phyloP scores from a whole-genome alignment of 805 yeast species.

The Starmerella tilneyi region DNA sequence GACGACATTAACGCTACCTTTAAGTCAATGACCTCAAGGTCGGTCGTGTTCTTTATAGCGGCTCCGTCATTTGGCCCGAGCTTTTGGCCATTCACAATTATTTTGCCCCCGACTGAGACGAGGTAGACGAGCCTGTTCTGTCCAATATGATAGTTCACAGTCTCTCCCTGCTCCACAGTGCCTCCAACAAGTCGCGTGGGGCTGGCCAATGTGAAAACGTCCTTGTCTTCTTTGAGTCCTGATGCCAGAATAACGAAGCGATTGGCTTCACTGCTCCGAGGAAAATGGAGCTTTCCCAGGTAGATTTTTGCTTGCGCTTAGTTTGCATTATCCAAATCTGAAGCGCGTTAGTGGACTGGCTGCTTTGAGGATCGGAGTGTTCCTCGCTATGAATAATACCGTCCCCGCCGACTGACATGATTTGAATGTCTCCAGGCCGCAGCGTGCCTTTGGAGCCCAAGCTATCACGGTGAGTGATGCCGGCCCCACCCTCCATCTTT shows the following conservation, averaged over 20 bases:
- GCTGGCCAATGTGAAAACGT: constrained; percentile 1
- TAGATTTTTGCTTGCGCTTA: constrained; percentile 7
- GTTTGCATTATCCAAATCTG: constrained; percentile 21
- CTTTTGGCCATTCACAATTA: constrained; percentile 5
- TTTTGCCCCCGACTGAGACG: not conserved
- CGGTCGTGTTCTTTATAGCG: not conserved
- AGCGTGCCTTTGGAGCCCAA: constrained; percentile 14
- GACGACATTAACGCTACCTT: not conserved
- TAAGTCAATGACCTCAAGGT: not conserved
- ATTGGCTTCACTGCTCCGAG: constrained; percentile 8
- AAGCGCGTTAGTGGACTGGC: constrained; percentile 7
- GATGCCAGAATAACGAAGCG: constrained; percentile 15
- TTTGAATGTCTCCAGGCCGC: constrained; percentile 20
- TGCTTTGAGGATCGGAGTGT: not conserved
- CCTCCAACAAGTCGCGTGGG: constrained; percentile 8
- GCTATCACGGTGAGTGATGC: constrained; percentile 17
- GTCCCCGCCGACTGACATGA: constrained; percentile 18
- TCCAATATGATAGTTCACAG: not conserved
- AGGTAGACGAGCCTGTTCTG: constrained; percentile 10
- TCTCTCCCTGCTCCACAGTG: not conserved
- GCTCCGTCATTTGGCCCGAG: constrained; percentile 13
- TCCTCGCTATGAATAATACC: constrained; percentile 18
- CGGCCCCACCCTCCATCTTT: constrained; percentile 15
- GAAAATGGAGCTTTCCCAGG: constrained; percentile 21
- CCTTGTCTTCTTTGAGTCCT: constrained; percentile 7